Evolutionary conservation across 2,329 filamentous ascomycete genomes (phyloP).

Genomic region (Trichothecium roseum): DNA sequence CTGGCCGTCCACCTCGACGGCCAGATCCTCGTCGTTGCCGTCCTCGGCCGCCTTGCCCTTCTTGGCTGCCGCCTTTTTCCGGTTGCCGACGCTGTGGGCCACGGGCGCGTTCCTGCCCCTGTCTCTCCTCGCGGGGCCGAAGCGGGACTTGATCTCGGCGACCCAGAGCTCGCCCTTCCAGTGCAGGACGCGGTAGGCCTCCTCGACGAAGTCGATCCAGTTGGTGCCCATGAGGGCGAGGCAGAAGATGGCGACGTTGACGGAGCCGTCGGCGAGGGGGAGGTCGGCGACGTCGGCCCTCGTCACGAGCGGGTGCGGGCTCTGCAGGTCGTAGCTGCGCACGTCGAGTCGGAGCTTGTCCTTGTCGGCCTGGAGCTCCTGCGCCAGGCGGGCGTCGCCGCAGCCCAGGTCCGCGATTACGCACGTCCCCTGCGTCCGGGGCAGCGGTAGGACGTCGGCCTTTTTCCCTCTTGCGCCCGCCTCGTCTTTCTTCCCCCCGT

Average conservation of each 20-base stretch:
- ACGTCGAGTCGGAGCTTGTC: conserved; percentile 63
- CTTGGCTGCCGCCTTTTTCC: conserved; percentile 42
- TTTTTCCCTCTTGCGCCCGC: neutral
- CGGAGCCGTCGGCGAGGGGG: conserved; percentile 61
- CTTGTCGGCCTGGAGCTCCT: conserved; percentile 51
- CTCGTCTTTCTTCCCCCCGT: conserved; percentile 4
- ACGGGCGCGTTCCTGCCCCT: conserved; percentile 32
- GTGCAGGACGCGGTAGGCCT: conserved; percentile 82
- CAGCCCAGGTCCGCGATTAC: conserved; percentile 88
- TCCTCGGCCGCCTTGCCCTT: conserved; percentile 33
- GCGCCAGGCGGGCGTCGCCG: conserved; percentile 76
- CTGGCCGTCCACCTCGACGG: conserved; percentile 61
- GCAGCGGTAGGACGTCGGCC: conserved; percentile 54
- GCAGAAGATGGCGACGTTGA: conserved; percentile 90
- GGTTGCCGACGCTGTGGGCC: conserved; percentile 61
- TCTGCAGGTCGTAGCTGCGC: conserved; percentile 79
- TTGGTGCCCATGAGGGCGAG: conserved; percentile 98
- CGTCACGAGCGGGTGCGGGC: conserved; percentile 66
- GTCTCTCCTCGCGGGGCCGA: conserved; percentile 31
- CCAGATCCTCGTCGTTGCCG: conserved; percentile 43
- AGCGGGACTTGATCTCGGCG: conserved; percentile 91
- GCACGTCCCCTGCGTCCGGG: conserved; percentile 60
- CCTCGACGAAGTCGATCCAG: conserved; percentile 93
- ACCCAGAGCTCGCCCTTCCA: conserved; percentile 97
- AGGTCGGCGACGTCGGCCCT: conserved; percentile 81